These are phyloP conservation scores for Pseudisothecium myosuroides DNA, from an alignment of 225 moss, liverwort and hornwort species.

Conservation along the genomic window DNA sequence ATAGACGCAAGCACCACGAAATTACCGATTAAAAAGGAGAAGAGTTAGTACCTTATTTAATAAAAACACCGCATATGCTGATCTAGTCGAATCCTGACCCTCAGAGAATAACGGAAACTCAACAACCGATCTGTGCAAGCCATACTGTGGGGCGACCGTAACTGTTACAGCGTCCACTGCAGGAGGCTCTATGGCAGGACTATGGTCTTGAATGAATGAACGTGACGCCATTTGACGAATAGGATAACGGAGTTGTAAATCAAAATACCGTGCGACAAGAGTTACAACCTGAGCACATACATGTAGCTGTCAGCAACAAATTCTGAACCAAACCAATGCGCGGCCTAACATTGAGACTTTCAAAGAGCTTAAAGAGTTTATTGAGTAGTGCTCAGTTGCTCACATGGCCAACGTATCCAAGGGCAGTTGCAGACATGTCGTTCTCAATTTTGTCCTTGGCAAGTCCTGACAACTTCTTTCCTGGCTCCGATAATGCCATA, in stretches of 20 bases:
- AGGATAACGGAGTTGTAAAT: slow-evolving; percentile 85
- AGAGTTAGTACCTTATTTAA: slow-evolving; percentile 68
- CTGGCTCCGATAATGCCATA: slow-evolving; percentile 61
- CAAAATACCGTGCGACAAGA: slow-evolving; percentile 68
- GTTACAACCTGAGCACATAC: slow-evolving; percentile 61
- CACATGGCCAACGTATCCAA: slow-evolving; percentile 96
- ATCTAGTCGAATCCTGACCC: slow-evolving; percentile 85
- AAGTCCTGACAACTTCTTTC: slow-evolving; percentile 54
- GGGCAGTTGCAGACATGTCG: slow-evolving; percentile 79
- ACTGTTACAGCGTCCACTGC: slow-evolving; percentile 47
- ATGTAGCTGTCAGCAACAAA: background rate
- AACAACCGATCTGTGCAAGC: slow-evolving; percentile 30
- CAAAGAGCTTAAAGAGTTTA: background rate
- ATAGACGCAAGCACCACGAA: background rate
- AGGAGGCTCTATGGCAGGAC: slow-evolving; percentile 76
- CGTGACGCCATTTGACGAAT: slow-evolving; percentile 85
- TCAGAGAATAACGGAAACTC: slow-evolving; percentile 99
- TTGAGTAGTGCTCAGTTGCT: slow-evolving; percentile 41
- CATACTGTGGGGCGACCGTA: slow-evolving; percentile 25
- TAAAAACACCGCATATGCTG: slow-evolving; percentile 95
- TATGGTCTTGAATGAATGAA: slow-evolving; percentile 81
- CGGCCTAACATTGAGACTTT: background rate
- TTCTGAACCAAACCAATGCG: background rate
- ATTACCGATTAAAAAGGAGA: background rate
- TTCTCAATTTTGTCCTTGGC: slow-evolving; percentile 62